Base-by-base conservation (phyloP, 345 rosid species). In the Populus ilicifolia region DNA sequence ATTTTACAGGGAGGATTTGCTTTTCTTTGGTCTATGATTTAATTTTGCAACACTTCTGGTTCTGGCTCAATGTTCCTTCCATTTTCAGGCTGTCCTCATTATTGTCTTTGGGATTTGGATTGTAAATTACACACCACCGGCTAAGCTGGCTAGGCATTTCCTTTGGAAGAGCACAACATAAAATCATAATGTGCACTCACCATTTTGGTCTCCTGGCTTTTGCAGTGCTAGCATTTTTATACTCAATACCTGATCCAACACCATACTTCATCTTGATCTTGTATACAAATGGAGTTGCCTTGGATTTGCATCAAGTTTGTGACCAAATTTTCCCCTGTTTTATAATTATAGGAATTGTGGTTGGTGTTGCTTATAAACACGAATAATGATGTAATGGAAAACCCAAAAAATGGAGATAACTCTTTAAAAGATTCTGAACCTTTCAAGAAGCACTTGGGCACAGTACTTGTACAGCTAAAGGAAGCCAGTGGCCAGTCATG, bases 401-500 rank as follows among this genome's bases (percentile, higher is more conserved):
- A 81, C 75, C 87, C 81, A 73, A 77, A 69, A 59, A 62, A 83
- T 72, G 83, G 75, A 76, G 85, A 80, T 23, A 72, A 78, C 72
- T 80, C 76, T 73, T 75, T 80, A 68, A 82, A 81, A 80, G 85
- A 81, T 81, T 87, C 86, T 68, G 90, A 86, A 74, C 76, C 81
- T 79, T 83, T 82, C 74, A 88, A 83, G 83, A 86, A 85, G 79
- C 88, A 85, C 75, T 72, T 81, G 38, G 85, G 86, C 74, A 81
- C 44, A 77, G 85, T 84, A 85, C 85, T 84, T 80, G 82, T 85
- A 74, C 75, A 78, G 82, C 86, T 85, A 68, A 84, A 84, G 89
- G 88, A 86, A 87, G 86, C 86, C 83, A 84, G 81, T 86, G 86
- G 76, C 84, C 86, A 82, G 90, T 85, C 88, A 81, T 86, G 85